Base-by-base conservation (phyloP, 2,329 filamentous ascomycete genomes). In the Pyrenochaeta sp. region DNA sequence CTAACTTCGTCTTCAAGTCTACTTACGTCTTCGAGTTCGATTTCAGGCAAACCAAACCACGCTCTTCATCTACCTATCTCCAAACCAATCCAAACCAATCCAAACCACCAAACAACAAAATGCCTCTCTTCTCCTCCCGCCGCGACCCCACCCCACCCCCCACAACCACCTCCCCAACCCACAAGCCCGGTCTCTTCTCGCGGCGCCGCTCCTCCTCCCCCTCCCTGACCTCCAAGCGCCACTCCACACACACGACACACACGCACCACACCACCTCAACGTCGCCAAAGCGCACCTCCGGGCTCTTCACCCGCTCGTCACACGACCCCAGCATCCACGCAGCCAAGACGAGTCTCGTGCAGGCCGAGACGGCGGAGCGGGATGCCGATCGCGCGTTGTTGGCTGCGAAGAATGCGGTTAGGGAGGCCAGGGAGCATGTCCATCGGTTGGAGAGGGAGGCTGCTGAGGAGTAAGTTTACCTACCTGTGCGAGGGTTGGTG, bases 351-450 rank as follows among this genome's bases (percentile, higher is more conserved):
- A 79, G 81, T 22, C 80, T 89, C 14, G 73, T 83, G 55, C 70
- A 72, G 31, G 86, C 86, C 19, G 86, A 89, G 71, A 64, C 72
- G 0, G 83, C 85, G 0, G 86, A 89, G 71, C 70, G 74, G 6
- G 83, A 88, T 13, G 86, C 86, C 0, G 86, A 88, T 55, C 75
- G 80, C 2, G 86, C 85, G 0, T 68, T 88, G 10, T 74, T 79
- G 7, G 76, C 81, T 7, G 84, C 85, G 0, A 75, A 81, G 39
- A 60, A 75, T 21, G 80, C 81, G 2, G 86, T 87, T 0, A 76
- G 79, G 18, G 82, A 86, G 53, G 86, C 86, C 0, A 74, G 81
- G 21, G 84, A 84, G 31, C 79, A 88, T 49, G 82, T 87, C 2
- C 81, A 79, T 6, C 70, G 76, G 10, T 70, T 89, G 3, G 86